Base-by-base conservation (phyloP, 2,329 filamentous ascomycete genomes). In the Ceratocystis huliohia region DNA sequence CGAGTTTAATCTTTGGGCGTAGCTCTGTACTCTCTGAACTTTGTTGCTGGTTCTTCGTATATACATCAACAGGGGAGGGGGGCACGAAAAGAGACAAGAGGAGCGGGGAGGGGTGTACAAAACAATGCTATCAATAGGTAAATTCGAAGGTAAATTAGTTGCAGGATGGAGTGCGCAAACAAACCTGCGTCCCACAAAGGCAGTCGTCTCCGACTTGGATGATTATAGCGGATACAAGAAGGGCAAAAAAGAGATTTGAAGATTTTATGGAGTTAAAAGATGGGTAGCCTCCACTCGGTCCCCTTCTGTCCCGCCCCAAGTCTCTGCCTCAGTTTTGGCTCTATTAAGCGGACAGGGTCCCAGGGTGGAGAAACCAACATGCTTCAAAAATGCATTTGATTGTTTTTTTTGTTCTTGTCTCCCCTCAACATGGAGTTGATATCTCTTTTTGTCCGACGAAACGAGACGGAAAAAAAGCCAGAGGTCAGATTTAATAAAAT, bases 31-130 rank as follows among this genome's bases (percentile, higher is more conserved):
- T 22, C 50, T 57, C 22, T 56, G 53, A 15, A 30, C 53, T 57
- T 57, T 57, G 53, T 57, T 57, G 53, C 53, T 33, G 53, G 53
- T 57, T 57, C 25, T 57, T 57, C 53, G 53, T 57, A 57, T 57
- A 33, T 33, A 50, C 53, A 30, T 33, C 5, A 25, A 57, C 53
- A 57, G 13, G 53, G 53, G 22, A n/a, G 53, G 53, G 53, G 53
- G 22, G 53, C 37, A 28, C 8, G 53, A 28, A 33, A 33, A 28
- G 53, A 28, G 53, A 57, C 22, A 33, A 57, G 53, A 57, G 53
- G 53, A 25, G 53, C 6, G 53, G 53, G 53, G 53, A 30, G 53
- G 53, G 53, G 53, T 57, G 53, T 28, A n/a, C 22, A 15, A 57
- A 57, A 7, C 25, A 22, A 10, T 20, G n/a, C 5, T 22, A 10